These are phyloP conservation scores for Cyberlindnera amylophila DNA, from an alignment of 805 yeast genomes.

Conservation along the genomic window DNA sequence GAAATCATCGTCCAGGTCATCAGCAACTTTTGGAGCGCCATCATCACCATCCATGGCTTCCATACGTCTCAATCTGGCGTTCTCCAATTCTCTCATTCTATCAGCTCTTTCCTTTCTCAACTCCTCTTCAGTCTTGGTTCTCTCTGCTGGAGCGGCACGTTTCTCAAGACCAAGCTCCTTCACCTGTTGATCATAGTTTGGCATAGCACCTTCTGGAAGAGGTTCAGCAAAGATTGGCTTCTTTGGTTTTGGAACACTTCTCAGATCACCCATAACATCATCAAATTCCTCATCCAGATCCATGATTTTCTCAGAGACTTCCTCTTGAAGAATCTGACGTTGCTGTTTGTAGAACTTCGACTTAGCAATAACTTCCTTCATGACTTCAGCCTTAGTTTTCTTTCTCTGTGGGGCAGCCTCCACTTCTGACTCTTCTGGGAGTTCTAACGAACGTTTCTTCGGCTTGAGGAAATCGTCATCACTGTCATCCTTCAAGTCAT, in stretches of 20 bases:
- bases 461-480: constrained; percentile 32
- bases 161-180: constrained; percentile 64
- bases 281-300: constrained; percentile 73
- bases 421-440: constrained; percentile 32
- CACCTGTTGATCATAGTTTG: constrained; percentile 62
- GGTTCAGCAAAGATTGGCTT: constrained; percentile 13
- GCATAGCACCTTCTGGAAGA: constrained; percentile 36
- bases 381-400: constrained; percentile 78
- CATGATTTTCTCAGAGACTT: constrained; percentile 54
- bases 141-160: constrained; percentile 76
- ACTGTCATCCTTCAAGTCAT: constrained; percentile 32
- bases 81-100: constrained; percentile 59
- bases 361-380: constrained; percentile 82
- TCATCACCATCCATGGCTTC: constrained; percentile 53
- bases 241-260: constrained; percentile 31
- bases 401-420: constrained; percentile 44
- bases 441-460: constrained; percentile 31
- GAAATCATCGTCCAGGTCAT: constrained; percentile 64
- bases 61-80: constrained; percentile 70
- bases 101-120: constrained; percentile 54
- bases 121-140: constrained; percentile 78
- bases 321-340: constrained; percentile 62
- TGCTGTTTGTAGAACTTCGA: constrained; percentile 74
- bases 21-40: constrained; percentile 48
- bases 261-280: constrained; percentile 58